Evolutionary conservation across 78 protist genomes (phyloP).

Genomic region (Dictyostelium brefeldianum): DNA sequence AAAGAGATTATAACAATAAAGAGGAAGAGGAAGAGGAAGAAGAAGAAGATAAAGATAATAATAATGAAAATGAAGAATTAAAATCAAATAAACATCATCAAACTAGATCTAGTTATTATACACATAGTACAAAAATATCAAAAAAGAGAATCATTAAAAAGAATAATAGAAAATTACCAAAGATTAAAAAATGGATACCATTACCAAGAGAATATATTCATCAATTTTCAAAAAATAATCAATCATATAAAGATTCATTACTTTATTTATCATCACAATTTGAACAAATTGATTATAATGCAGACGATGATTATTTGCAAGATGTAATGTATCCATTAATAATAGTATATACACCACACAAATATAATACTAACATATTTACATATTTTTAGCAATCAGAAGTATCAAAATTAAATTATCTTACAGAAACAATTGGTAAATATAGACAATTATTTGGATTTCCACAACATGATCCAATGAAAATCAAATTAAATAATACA

Average conservation of each 20-base stretch:
- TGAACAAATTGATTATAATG: neutral
- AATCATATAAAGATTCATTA: constrained; percentile 4
- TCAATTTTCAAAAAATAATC: neutral
- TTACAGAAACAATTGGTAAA: neutral
- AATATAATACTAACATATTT: neutral
- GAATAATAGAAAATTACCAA: neutral
- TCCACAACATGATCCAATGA: constrained; percentile 14
- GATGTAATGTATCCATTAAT: neutral
- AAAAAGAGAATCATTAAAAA: neutral
- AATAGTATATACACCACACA: too few relatives aligned
- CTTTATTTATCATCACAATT: neutral
- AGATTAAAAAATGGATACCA: neutral
- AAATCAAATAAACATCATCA: neutral
- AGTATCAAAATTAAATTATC: neutral
- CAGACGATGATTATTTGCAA: neutral
- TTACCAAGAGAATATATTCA: constrained; percentile 5
- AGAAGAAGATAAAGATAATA: neutral
- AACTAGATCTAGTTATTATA: neutral
- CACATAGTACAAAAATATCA: neutral
- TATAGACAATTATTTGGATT: constrained; percentile 10
- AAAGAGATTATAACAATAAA: neutral
- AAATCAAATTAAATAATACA: neutral
- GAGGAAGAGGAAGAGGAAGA: neutral
- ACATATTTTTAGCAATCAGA: neutral
- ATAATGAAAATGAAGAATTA: neutral